phyloP scores from a whole-genome alignment of 305 asterid genomes.

The Solanum hybrid region DNA sequence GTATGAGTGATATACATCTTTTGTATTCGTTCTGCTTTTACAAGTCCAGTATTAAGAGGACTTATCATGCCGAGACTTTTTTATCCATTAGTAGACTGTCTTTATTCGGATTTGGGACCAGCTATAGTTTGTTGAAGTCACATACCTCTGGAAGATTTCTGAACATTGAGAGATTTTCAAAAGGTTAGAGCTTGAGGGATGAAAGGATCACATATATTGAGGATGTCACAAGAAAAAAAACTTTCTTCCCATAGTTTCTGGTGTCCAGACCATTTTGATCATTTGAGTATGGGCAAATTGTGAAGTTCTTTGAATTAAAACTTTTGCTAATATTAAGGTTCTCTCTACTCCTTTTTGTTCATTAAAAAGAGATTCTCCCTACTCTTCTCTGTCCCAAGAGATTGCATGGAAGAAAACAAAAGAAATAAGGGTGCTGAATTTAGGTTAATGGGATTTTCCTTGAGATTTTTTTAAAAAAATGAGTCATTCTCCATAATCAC shows the following conservation, averaged over 20 bases:
- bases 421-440: not conserved
- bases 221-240: not conserved
- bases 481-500: not conserved
- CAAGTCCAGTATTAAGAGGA: not conserved
- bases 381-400: not conserved
- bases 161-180: not conserved
- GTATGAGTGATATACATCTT: not conserved
- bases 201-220: not conserved
- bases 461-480: too few species aligned
- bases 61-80: not conserved
- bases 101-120: not conserved
- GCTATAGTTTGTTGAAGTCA: not conserved
- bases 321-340: not conserved
- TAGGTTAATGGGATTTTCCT: not conserved
- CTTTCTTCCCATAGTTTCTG: not conserved
- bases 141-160: conserved; percentile 43
- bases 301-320: not conserved
- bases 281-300: not conserved
- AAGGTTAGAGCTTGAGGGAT: not conserved
- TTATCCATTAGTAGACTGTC: not conserved
- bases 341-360: not conserved
- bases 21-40: not conserved
- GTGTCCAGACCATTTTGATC: not conserved
- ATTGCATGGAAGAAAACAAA: not conserved
- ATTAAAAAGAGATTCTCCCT: not conserved